Conservation (phyloP, 768 basidiomycete species). For the Hemileccinum impolitum region DNA sequence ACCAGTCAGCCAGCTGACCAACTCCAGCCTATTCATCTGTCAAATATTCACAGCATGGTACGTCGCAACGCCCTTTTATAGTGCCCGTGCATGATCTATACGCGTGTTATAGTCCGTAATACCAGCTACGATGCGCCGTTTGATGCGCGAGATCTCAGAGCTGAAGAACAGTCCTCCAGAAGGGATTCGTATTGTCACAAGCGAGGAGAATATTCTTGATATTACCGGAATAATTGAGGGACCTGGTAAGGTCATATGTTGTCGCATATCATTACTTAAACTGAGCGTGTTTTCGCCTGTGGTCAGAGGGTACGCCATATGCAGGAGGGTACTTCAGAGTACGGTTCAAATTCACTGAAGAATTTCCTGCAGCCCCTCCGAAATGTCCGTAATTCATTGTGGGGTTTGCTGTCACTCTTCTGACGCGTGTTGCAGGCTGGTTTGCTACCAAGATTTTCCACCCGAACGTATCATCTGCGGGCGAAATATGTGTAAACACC, state of each 20-base stretch:
- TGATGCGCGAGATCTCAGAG: conserved; percentile 83
- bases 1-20: conserved; percentile 13
- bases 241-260: conserved; percentile 57
- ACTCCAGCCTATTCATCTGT: conserved; percentile 6
- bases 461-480: conserved; percentile 85
- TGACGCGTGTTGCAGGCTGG: conserved; percentile 55
- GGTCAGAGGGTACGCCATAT: conserved; percentile 61
- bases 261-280: not conserved
- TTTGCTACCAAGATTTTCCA: conserved; percentile 96
- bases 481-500: conserved; percentile 97
- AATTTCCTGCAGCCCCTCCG: conserved; percentile 91
- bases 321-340: conserved; percentile 69
- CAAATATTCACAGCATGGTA: conserved; percentile 21
- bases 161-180: conserved; percentile 83
- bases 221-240: conserved; percentile 87
- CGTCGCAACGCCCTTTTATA: conserved; percentile 1
- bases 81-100: not conserved
- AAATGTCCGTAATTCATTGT: conserved; percentile 59
- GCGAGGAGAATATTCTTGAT: conserved; percentile 86
- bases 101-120: conserved; percentile 33
- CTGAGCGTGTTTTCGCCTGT: conserved; percentile 9
- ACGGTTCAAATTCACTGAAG: conserved; percentile 87
- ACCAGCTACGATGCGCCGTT: conserved; percentile 69
- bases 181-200: conserved; percentile 84
- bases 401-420: not conserved